phyloP scores from a whole-genome alignment of 768 basidiomycete species.

The Stropharia rugosoannulata region DNA sequence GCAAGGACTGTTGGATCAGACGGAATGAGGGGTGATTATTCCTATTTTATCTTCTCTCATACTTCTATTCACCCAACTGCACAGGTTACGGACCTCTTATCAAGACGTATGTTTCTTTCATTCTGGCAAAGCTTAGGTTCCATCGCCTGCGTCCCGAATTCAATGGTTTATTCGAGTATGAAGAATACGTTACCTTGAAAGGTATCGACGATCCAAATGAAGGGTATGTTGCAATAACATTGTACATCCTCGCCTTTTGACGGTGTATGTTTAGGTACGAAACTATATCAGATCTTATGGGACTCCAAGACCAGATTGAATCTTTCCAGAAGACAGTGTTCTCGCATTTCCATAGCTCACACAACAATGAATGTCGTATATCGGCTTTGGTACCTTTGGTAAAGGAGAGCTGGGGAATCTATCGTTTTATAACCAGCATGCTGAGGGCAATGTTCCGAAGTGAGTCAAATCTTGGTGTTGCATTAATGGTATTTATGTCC shows the following conservation, averaged over 20 bases:
- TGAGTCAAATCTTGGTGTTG: constrained; percentile 31
- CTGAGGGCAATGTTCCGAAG: constrained; percentile 94
- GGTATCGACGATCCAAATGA: constrained; percentile 99
- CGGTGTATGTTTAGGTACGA: constrained; percentile 68
- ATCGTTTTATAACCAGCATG: constrained; percentile 99
- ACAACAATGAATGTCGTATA: constrained; percentile 97
- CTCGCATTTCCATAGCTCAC: constrained; percentile 86
- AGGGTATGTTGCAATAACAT: constrained; percentile 59
- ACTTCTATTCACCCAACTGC: background rate
- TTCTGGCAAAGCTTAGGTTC: constrained; percentile 93
- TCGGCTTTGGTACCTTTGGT: constrained; percentile 94
- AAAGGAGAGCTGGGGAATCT: constrained; percentile 99
- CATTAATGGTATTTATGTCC: background rate
- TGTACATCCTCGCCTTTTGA: constrained; percentile 2
- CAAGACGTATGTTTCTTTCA: constrained; percentile 93
- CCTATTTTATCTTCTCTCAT: constrained; percentile 9
- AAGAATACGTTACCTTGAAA: constrained; percentile 96
- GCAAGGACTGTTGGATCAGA: constrained; percentile 82
- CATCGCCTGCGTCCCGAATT: constrained; percentile 96
- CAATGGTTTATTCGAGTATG: constrained; percentile 98
- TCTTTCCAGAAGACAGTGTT: constrained; percentile 98
- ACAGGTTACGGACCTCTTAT: constrained; percentile 92
- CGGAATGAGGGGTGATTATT: constrained; percentile 63
- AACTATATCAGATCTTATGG: constrained; percentile 97
- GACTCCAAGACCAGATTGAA: constrained; percentile 97